A percentile compares a stretch with the other conserved stretches of the same genome.
These are phyloP conservation scores for Stachybotrys echinatus DNA, from an alignment of 2,329 filamentous ascomycete genomes.

Conservation along the genomic window DNA sequence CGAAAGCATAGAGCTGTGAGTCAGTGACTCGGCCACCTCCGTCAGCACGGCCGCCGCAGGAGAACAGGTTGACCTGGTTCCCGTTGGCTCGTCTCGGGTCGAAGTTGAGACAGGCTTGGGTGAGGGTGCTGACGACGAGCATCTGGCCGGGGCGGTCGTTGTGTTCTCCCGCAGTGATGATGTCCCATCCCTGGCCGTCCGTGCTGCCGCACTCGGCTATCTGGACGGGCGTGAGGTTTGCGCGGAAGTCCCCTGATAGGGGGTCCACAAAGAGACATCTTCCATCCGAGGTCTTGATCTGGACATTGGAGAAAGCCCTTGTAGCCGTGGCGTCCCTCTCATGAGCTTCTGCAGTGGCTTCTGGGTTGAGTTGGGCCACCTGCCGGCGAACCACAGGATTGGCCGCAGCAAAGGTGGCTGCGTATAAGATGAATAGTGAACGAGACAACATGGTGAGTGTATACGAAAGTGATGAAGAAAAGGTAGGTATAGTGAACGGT, in stretches of 20 bases:
- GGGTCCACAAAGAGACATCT: slow-evolving; percentile 40
- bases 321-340: slow-evolving; percentile 37
- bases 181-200: slow-evolving; percentile 39
- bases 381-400: neutral
- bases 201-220: slow-evolving; percentile 36
- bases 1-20: slow-evolving; percentile 47
- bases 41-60: slow-evolving; percentile 53
- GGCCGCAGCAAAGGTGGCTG: neutral
- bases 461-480: neutral
- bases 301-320: slow-evolving; percentile 36
- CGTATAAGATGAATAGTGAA: slow-evolving; percentile 2
- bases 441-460: neutral
- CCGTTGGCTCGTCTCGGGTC: slow-evolving; percentile 45
- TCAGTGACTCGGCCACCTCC: slow-evolving; percentile 43
- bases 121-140: slow-evolving; percentile 51
- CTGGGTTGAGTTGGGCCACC: slow-evolving; percentile 36
- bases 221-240: slow-evolving; percentile 41
- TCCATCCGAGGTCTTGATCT: slow-evolving; percentile 38
- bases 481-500: neutral
- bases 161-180: slow-evolving; percentile 46
- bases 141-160: slow-evolving; percentile 39
- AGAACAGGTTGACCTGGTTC: slow-evolving; percentile 51
- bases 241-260: slow-evolving; percentile 42
- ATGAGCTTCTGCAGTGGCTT: slow-evolving; percentile 38
- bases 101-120: slow-evolving; percentile 54